Evolutionary conservation across 371 early-diverging fungal genomes (phyloP).

Genomic region (Apophysomyces trapeziformis): DNA sequence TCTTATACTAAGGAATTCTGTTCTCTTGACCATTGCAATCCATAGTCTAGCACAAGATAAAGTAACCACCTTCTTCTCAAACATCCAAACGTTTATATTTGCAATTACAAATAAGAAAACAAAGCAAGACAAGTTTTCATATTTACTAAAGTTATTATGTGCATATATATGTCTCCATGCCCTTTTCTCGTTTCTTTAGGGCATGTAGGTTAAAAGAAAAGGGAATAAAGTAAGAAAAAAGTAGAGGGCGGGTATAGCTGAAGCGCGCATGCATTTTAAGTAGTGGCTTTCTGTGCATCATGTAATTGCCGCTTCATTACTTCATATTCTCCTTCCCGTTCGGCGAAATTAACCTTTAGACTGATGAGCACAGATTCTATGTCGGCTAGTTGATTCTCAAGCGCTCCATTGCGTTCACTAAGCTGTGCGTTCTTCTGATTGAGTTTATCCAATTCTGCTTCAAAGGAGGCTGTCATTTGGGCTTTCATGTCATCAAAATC

Average conservation of each 20-base stretch:
- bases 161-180: too few species aligned
- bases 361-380: conserved; percentile 56
- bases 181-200: not conserved
- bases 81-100: too few species aligned
- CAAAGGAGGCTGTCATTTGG: conserved; percentile 46
- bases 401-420: not conserved
- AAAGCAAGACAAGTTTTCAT: too few species aligned
- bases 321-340: conserved; percentile 70
- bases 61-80: too few species aligned
- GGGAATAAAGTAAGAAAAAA: too few species aligned
- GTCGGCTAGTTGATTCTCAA: not conserved
- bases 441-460: conserved; percentile 62
- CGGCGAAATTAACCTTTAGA: conserved; percentile 68
- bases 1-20: too few species aligned
- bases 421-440: conserved; percentile 50
- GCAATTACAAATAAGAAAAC: too few species aligned
- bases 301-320: conserved; percentile 53
- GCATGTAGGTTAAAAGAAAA: not conserved
- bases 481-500: conserved; percentile 38
- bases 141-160: too few species aligned
- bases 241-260: not conserved
- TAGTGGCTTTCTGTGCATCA: conserved; percentile 35
- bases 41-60: too few species aligned
- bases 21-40: too few species aligned
- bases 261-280: not conserved